Conservation (phyloP, 129 eudicot species). For the Escallonia rubra region DNA sequence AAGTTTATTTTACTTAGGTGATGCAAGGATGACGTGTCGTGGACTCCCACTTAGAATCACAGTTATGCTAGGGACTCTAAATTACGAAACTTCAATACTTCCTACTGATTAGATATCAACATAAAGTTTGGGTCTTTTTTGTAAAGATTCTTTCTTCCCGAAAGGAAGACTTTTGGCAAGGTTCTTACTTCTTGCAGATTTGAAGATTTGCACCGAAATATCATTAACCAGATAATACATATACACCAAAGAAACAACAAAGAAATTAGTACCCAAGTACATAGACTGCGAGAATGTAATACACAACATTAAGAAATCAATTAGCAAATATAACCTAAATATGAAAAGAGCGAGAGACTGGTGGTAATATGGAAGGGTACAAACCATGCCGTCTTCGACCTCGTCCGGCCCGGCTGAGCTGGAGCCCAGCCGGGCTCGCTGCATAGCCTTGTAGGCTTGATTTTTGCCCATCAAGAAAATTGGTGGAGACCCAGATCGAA, state of each 20-base stretch:
- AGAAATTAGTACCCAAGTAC: neutral
- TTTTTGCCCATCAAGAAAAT: slow-evolving; percentile 69
- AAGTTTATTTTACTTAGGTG: too few species aligned
- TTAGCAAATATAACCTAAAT: neutral
- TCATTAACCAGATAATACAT: neutral
- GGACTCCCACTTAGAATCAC: neutral
- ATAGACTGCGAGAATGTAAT: neutral
- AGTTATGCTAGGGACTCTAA: neutral
- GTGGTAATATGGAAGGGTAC: slow-evolving; percentile 64
- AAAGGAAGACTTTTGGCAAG: too few species aligned
- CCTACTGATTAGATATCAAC: neutral
- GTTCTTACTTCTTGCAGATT: too few species aligned
- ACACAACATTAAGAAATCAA: too few species aligned
- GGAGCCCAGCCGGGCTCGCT: slow-evolving; percentile 79
- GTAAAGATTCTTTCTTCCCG: neutral
- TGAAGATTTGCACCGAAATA: neutral
- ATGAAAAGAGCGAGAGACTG: neutral
- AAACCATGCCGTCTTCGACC: slow-evolving; percentile 96
- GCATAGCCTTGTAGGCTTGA: slow-evolving; percentile 99
- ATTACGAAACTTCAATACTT: neutral
- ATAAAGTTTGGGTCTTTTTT: neutral
- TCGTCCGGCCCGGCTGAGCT: slow-evolving; percentile 76
- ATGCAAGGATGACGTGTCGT: too few species aligned
- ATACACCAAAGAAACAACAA: neutral
- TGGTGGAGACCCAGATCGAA: too few species aligned